Percentiles rank a stretch among this genome's conserved stretches.
phyloP scores from a whole-genome alignment of 1,139 yeast genomes.

The Suhomyces yuchorum region DNA sequence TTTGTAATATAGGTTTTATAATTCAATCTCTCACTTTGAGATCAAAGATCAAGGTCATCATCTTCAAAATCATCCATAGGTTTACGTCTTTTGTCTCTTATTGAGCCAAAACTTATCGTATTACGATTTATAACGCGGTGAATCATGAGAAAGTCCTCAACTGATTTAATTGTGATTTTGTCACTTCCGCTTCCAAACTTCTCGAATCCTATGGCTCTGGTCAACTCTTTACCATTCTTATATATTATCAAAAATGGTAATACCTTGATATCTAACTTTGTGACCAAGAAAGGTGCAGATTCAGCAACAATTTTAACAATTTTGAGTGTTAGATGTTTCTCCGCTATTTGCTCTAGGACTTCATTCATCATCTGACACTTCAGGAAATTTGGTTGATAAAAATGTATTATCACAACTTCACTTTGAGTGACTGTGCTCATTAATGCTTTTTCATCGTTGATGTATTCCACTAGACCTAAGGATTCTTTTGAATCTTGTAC shows the following conservation, averaged over 20 bases:
- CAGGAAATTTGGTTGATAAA: conserved; percentile 60
- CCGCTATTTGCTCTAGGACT: conserved; percentile 48
- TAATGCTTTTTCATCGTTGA: conserved; percentile 55
- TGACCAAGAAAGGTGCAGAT: conserved; percentile 70
- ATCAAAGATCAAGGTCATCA: conserved; percentile 17
- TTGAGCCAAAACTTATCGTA: conserved; percentile 32
- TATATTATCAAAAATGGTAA: conserved; percentile 75
- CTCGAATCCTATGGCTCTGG: conserved; percentile 68
- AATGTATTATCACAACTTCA: conserved; percentile 58
- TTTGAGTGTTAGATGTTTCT: conserved; percentile 57
- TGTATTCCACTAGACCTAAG: conserved; percentile 42
- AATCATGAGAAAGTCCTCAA: conserved; percentile 48
- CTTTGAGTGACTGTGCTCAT: conserved; percentile 51
- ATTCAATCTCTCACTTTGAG: too few species aligned
- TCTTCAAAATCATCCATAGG: conserved; percentile 24
- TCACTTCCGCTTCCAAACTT: conserved; percentile 47
- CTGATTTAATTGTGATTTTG: conserved; percentile 35
- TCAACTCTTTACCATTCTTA: conserved; percentile 56
- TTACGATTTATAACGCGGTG: conserved; percentile 35
- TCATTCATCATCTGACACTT: conserved; percentile 64
- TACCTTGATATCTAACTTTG: conserved; percentile 61
- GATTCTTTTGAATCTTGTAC: conserved; percentile 33
- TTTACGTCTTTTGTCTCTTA: conserved; percentile 14
- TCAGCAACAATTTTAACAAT: conserved; percentile 63
- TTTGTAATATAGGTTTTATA: neutral